Evolutionary conservation across 164 flowering plant species (phyloP).

Genomic region (Chimonanthus praecox): DNA sequence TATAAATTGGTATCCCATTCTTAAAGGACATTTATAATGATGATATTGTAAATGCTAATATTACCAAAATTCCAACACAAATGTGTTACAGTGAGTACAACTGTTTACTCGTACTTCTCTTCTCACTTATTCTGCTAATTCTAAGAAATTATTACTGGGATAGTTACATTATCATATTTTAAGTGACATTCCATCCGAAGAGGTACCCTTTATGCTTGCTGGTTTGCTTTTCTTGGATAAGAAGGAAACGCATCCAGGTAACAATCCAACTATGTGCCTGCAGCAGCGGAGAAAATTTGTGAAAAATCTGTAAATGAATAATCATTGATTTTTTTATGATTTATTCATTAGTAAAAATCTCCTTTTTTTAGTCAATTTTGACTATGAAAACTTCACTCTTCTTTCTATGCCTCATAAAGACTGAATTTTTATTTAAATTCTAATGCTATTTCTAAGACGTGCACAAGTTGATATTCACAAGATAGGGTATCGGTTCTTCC

Average conservation of each 20-base stretch:
- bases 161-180: too few relatives aligned
- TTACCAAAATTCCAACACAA: not conserved
- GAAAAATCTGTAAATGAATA: not conserved
- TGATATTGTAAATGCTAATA: too few relatives aligned
- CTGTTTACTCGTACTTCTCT: not conserved
- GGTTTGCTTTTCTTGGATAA: slow-evolving; percentile 25
- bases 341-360: not conserved
- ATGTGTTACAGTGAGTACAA: not conserved
- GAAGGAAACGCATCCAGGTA: slow-evolving; percentile 37
- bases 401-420: not conserved
- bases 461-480: too few relatives aligned
- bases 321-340: not conserved
- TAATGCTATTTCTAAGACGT: not conserved
- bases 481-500: too few relatives aligned
- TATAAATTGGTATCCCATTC: too few relatives aligned
- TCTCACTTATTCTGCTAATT: not conserved
- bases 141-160: not conserved
- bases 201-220: slow-evolving; percentile 11
- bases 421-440: not conserved
- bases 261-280: slow-evolving; percentile 23
- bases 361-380: not conserved
- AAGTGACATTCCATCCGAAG: slow-evolving; percentile 1
- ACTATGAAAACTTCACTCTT: too few relatives aligned
- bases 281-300: slow-evolving; percentile 5
- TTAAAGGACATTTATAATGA: too few relatives aligned